phyloP scores from a whole-genome alignment of 805 yeast genomes.

The Saccharomycopsis microspora region DNA sequence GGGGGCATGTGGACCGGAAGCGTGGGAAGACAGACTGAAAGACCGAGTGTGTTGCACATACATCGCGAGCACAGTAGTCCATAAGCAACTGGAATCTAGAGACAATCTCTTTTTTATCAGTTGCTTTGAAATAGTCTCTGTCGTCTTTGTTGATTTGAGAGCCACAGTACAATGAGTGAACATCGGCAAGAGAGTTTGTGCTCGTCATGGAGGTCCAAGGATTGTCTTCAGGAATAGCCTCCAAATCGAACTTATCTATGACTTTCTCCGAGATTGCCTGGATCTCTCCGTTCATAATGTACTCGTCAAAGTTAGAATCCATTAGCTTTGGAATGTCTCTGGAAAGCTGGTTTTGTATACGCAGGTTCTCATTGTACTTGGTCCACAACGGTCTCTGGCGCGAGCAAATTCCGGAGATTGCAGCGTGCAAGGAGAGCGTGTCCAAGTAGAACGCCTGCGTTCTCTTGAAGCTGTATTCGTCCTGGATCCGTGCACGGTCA shows the following conservation, averaged over 20 bases:
- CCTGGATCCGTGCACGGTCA: slow-evolving; percentile 77
- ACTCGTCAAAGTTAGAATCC: slow-evolving; percentile 17
- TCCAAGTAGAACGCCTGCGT: slow-evolving; percentile 76
- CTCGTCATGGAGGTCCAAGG: slow-evolving; percentile 83
- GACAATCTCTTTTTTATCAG: slow-evolving; percentile 40
- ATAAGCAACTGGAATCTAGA: slow-evolving; percentile 51
- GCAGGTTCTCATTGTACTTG: slow-evolving; percentile 34
- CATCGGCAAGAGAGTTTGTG: slow-evolving; percentile 69
- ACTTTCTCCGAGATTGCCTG: slow-evolving; percentile 18
- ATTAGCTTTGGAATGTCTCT: slow-evolving; percentile 15
- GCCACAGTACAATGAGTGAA: slow-evolving; percentile 68
- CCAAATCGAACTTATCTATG: slow-evolving; percentile 20
- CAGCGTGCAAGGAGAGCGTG: slow-evolving; percentile 87
- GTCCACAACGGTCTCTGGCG: slow-evolving; percentile 77
- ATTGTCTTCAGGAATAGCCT: slow-evolving; percentile 34
- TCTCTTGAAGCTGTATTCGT: slow-evolving; percentile 62
- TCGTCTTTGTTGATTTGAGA: slow-evolving; percentile 52
- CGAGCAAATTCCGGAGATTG: slow-evolving; percentile 86
- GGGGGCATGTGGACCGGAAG: slow-evolving; percentile 65
- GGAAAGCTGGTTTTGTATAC: slow-evolving; percentile 8
- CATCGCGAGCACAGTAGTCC: slow-evolving; percentile 81
- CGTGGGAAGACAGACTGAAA: slow-evolving; percentile 58
- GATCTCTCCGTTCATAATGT: slow-evolving; percentile 2
- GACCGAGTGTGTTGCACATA: slow-evolving; percentile 59
- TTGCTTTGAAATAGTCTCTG: slow-evolving; percentile 52